A percentile compares a stretch with the other conserved stretches of the same genome.
phyloP scores from a whole-genome alignment of 192 early-diverging fungal species.

The Geranomyces variabilis region DNA sequence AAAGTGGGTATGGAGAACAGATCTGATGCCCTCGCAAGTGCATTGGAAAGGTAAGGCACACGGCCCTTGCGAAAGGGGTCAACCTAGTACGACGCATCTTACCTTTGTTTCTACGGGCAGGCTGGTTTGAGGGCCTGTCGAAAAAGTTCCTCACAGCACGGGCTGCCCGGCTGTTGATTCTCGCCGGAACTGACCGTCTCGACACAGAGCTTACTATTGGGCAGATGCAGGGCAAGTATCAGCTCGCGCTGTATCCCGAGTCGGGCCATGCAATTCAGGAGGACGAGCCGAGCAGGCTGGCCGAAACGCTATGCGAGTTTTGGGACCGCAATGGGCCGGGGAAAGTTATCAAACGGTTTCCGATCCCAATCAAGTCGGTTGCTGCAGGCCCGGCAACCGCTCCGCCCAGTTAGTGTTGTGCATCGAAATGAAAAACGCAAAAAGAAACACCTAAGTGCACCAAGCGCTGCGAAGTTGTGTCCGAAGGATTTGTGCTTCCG shows the following conservation, averaged over 20 bases:
- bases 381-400: background rate
- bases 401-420: too few species aligned
- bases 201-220: conserved; percentile 58
- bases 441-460: too few species aligned
- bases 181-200: conserved; percentile 47
- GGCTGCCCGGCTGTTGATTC: conserved; percentile 37
- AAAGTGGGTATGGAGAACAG: conserved; percentile 35
- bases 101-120: conserved; percentile 22
- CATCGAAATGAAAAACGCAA: too few species aligned
- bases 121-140: conserved; percentile 51
- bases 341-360: conserved; percentile 43
- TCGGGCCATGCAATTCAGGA: conserved; percentile 53
- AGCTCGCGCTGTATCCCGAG: conserved; percentile 53
- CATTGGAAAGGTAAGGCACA: conserved; percentile 38
- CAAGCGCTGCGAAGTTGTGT: too few species aligned
- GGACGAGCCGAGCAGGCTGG: conserved; percentile 51
- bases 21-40: conserved; percentile 32
- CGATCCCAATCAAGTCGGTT: conserved; percentile 32
- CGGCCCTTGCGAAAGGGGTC: too few species aligned
- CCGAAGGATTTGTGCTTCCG: too few species aligned
- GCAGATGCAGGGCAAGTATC: conserved; percentile 58
- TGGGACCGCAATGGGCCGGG: conserved; percentile 41
- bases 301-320: conserved; percentile 41
- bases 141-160: conserved; percentile 42
- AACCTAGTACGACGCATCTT: too few species aligned